Base-by-base conservation (phyloP, 805 yeast genomes). In the Ascoidea asiatica region DNA sequence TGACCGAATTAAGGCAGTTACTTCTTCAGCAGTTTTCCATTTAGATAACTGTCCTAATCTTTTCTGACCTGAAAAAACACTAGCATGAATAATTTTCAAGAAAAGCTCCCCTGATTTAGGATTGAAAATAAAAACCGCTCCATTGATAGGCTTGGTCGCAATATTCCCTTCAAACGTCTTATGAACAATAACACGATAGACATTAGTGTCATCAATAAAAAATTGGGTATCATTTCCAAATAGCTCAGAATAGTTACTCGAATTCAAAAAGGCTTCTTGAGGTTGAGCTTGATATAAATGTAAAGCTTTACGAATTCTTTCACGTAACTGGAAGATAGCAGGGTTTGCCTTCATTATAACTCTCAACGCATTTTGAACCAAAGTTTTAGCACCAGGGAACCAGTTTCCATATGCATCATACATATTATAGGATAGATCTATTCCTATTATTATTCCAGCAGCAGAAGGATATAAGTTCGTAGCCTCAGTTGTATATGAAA, bases 21-120 rank as follows among this genome's bases (percentile, higher is more conserved):
- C 95, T 61, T 90, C 97, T 62, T 92, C 99, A 0, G 98, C 97
- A 1, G 97, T 80, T 59, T 90, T 92, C 98, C 98, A 92, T 58
- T 92, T 92, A 1, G 97, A 89, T 51, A 92, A 65, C 57, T 92
- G 97, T 22, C 92, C 81, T 48, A 90, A 70, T 54, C 97, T 81
- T 56, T 87, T 89, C 60, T 92, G 97, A 18, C 99, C 99, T 3
- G 95, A 81, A 94, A 96, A 92, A 2, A 87, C 95, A 5, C 95
- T 83, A 0, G 95, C 86, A 56, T 90, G 97, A 47, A 92, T 86
- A 44, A 92, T 76, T 57, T 86, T 87, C 61, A 92, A 68, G 57
- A 84, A 88, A 43, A 92, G 62, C 57, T 89, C 96, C 35, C 98
- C 98, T 1, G 89, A 76, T 52, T 79, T 78, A 1, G 98, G 97